Evolutionary conservation across 306 rosid species (phyloP).

Genomic region (Gastrolobium bilobum): DNA sequence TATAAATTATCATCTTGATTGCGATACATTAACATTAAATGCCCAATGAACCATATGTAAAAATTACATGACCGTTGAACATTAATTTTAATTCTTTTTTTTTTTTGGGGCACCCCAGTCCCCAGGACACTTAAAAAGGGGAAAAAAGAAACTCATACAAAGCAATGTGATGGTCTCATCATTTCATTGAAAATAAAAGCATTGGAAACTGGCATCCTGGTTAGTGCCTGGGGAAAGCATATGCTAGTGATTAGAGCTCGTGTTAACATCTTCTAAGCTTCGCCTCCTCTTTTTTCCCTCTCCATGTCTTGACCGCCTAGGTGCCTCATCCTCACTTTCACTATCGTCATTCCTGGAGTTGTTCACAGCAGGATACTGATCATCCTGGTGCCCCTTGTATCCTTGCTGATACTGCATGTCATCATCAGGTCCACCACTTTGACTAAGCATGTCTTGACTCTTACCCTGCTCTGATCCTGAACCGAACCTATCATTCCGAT

Average conservation of each 20-base stretch:
- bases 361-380: slow-evolving; percentile 61
- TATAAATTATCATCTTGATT: slow-evolving; percentile 22
- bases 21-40: slow-evolving; percentile 12
- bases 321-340: slow-evolving; percentile 98
- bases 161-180: slow-evolving; percentile 40
- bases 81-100: not conserved
- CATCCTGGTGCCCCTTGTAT: slow-evolving; percentile 68
- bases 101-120: slow-evolving; percentile 29
- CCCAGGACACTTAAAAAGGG: slow-evolving; percentile 20
- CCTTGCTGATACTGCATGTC: slow-evolving; percentile 74
- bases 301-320: slow-evolving; percentile 95
- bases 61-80: slow-evolving; percentile 35
- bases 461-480: slow-evolving; percentile 74
- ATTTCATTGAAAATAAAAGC: slow-evolving; percentile 40
- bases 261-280: slow-evolving; percentile 63
- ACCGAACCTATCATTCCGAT: slow-evolving; percentile 75
- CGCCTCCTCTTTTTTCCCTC: slow-evolving; percentile 94
- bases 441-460: slow-evolving; percentile 76
- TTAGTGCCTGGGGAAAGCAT: slow-evolving; percentile 44
- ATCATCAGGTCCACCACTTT: slow-evolving; percentile 75
- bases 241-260: slow-evolving; percentile 64
- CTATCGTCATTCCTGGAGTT: slow-evolving; percentile 78
- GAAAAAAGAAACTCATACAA: slow-evolving; percentile 8
- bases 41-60: slow-evolving; percentile 41
- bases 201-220: slow-evolving; percentile 50